phyloP scores from a whole-genome alignment of 306 rosid species.

The Betula pendula region DNA sequence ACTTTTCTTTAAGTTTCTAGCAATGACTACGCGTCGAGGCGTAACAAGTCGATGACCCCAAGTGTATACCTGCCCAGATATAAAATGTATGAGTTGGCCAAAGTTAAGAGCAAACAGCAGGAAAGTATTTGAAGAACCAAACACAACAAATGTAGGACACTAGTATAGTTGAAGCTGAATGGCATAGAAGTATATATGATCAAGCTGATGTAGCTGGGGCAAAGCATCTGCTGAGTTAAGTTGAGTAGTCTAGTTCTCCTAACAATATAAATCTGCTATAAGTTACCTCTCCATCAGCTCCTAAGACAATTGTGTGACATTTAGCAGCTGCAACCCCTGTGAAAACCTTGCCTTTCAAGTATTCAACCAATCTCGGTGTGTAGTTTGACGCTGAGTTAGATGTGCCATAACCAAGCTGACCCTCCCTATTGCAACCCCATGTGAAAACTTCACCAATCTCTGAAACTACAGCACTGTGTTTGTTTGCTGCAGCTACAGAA shows the following conservation, averaged over 20 bases:
- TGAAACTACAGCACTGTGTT: conserved; percentile 93
- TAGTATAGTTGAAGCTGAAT: neutral
- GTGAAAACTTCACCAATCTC: conserved; percentile 88
- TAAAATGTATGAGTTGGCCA: neutral
- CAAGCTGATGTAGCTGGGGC: neutral
- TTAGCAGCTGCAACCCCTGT: conserved; percentile 77
- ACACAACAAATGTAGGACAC: neutral
- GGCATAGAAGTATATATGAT: neutral
- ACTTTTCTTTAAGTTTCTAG: conserved; percentile 84
- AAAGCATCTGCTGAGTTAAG: neutral
- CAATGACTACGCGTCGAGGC: conserved; percentile 78
- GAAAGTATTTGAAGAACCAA: neutral
- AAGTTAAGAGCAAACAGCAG: neutral
- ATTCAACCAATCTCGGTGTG: conserved; percentile 87
- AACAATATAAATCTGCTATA: conserved; percentile 21
- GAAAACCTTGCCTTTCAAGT: conserved; percentile 84
- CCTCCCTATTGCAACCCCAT: conserved; percentile 96
- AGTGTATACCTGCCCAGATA: conserved; percentile 72
- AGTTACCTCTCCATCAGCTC: conserved; percentile 95
- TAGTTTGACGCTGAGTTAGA: conserved; percentile 96
- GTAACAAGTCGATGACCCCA: conserved; percentile 98
- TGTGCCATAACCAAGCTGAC: conserved; percentile 98
- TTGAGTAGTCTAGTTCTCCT: conserved; percentile 8
- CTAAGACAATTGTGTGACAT: conserved; percentile 84
- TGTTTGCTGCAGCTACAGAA: conserved; percentile 93